Evolutionary conservation across 805 yeast genomes (phyloP).

Genomic region (Candida yuanshanica): DNA sequence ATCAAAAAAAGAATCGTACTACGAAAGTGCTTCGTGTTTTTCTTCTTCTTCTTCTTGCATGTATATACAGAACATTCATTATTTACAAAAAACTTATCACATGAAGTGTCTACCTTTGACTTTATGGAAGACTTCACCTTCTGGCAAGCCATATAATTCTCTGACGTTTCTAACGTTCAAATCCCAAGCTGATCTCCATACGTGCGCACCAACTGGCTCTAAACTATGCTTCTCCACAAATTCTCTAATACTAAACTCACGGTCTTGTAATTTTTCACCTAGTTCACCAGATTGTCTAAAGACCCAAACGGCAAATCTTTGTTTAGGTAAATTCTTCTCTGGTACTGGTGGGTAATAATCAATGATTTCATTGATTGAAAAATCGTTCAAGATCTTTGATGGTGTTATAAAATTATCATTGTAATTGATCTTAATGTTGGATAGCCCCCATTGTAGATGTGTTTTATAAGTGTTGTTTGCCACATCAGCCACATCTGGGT

Average conservation of each 20-base stretch:
- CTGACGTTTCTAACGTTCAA: constrained; percentile 64
- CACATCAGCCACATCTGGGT: constrained; percentile 87
- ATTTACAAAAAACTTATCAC: background rate
- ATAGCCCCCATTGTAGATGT: constrained; percentile 70
- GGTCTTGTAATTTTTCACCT: constrained; percentile 19
- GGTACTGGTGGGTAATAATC: constrained; percentile 80
- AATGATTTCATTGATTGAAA: constrained; percentile 39
- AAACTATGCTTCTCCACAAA: constrained; percentile 54
- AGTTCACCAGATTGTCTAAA: constrained; percentile 55
- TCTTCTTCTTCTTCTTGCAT: no score
- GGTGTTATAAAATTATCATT: constrained; percentile 48
- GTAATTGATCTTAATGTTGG: constrained; percentile 57
- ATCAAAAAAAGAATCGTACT: no score
- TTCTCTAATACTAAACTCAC: constrained; percentile 65
- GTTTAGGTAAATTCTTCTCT: constrained; percentile 79
- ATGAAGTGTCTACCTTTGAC: constrained; percentile 20
- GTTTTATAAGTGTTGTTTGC: constrained; percentile 63
- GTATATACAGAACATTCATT: background rate
- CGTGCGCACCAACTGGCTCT: constrained; percentile 83
- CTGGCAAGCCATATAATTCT: constrained; percentile 62
- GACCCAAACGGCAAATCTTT: constrained; percentile 87
- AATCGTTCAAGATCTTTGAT: constrained; percentile 27
- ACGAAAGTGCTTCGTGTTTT: no score
- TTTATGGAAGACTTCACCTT: constrained; percentile 66
- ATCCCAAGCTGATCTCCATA: constrained; percentile 87